phyloP scores from a whole-genome alignment of 192 early-diverging fungal species.

The Podochytrium sp. region DNA sequence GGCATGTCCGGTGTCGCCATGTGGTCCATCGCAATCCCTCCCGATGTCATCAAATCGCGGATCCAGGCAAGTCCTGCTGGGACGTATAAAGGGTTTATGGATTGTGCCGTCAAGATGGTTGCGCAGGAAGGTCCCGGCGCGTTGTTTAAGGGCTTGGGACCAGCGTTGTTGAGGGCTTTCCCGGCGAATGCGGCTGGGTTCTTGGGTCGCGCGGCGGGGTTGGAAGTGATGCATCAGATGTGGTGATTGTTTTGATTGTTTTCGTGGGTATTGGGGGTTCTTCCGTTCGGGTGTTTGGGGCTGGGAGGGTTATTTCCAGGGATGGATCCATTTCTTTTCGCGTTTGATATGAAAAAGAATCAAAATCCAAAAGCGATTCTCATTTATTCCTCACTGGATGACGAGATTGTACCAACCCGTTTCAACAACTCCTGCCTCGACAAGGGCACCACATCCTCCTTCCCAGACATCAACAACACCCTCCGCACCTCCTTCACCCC shows the following conservation, averaged over 20 bases:
- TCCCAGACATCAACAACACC: background rate
- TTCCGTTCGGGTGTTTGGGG: no score
- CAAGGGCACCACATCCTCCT: background rate
- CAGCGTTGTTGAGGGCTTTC: slow-evolving; percentile 89
- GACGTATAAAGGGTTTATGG: slow-evolving; percentile 76
- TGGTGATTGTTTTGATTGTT: no score
- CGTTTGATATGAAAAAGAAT: no score
- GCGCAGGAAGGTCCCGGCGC: slow-evolving; percentile 76
- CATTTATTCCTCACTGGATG: no score
- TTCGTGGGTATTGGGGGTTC: no score
- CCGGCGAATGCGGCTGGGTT: slow-evolving; percentile 64
- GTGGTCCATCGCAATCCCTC: slow-evolving; percentile 94
- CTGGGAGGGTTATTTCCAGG: no score
- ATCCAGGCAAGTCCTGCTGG: slow-evolving; percentile 87
- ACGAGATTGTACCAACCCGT: background rate
- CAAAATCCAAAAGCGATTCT: no score
- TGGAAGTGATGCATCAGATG: slow-evolving; percentile 55
- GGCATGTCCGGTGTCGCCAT: slow-evolving; percentile 88
- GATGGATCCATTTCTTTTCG: no score
- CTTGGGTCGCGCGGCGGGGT: slow-evolving; percentile 48
- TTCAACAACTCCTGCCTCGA: background rate
- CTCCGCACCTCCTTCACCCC: background rate
- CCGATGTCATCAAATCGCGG: slow-evolving; percentile 90
- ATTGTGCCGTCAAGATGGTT: slow-evolving; percentile 73
- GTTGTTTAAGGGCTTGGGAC: slow-evolving; percentile 87